phyloP scores from a whole-genome alignment of 164 flowering plant genomes.

The Akebia trifoliata region DNA sequence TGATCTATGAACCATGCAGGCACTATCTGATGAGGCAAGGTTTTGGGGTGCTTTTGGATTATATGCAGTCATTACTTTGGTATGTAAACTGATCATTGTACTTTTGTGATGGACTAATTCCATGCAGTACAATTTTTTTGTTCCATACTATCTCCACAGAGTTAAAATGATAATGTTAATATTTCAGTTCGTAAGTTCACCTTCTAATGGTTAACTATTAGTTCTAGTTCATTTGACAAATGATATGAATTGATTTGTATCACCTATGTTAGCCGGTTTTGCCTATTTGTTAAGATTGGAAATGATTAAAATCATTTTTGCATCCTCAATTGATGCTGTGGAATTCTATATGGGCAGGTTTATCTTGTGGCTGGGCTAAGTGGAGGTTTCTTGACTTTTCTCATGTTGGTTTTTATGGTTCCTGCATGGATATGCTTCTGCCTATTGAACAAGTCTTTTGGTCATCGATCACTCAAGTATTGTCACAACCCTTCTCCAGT shows the following conservation, averaged over 20 bases:
- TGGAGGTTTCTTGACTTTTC: slow-evolving; percentile 86
- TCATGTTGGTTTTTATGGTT: slow-evolving; percentile 55
- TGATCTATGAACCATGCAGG: slow-evolving; percentile 38
- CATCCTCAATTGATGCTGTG: slow-evolving; percentile 1
- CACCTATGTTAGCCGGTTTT: not conserved
- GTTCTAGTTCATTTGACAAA: slow-evolving; percentile 2
- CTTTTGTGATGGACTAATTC: not conserved
- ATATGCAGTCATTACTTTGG: slow-evolving; percentile 73
- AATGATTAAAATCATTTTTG: not conserved
- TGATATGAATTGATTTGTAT: not conserved
- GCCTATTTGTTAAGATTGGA: not conserved
- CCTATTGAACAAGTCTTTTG: slow-evolving; percentile 34
- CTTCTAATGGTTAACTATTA: not conserved
- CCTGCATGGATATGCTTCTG: slow-evolving; percentile 57
- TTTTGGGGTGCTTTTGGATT: slow-evolving; percentile 97
- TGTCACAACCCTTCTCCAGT: slow-evolving; percentile 3
- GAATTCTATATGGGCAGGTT: slow-evolving; percentile 43
- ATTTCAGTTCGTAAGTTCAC: not conserved
- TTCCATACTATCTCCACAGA: not conserved
- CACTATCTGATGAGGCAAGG: slow-evolving; percentile 60
- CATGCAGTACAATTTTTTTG: not conserved
- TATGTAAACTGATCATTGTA: slow-evolving; percentile 26
- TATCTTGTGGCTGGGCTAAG: slow-evolving; percentile 68
- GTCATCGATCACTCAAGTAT: slow-evolving; percentile 60
- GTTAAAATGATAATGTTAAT: not conserved